phyloP scores from a whole-genome alignment of 345 rosid genomes.

The Eucalyptus victrix region DNA sequence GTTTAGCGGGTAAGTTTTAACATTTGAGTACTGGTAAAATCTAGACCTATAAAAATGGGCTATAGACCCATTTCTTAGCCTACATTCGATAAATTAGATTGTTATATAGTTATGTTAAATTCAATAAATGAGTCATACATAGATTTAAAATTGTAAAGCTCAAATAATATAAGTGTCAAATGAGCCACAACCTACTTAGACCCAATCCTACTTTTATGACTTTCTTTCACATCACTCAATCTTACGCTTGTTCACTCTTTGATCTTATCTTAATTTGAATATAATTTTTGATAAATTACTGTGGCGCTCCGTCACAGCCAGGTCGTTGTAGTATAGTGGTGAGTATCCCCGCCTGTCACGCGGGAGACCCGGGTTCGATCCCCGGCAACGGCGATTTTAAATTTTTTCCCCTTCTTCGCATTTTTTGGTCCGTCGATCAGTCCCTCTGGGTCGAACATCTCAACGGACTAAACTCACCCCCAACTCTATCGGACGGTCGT shows the following conservation, averaged over 20 bases:
- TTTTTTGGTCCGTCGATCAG: not conserved
- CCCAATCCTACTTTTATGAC: not conserved
- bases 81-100: fast-evolving
- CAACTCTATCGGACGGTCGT: not conserved
- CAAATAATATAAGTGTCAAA: not conserved
- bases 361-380: slow-evolving; percentile 96
- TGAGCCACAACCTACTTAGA: not conserved
- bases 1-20: not conserved
- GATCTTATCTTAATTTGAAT: not conserved
- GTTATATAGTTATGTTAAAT: not conserved
- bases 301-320: fast-evolving
- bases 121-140: not conserved
- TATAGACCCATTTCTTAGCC: too few relatives aligned
- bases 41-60: not conserved
- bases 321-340: slow-evolving; percentile 92
- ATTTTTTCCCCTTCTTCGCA: not conserved
- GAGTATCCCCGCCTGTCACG: slow-evolving; percentile 90
- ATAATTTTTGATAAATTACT: too few relatives aligned
- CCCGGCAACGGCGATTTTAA: slow-evolving; percentile 67
- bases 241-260: fast-evolving
- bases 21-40: not conserved
- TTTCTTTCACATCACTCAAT: too few relatives aligned
- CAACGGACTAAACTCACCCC: not conserved
- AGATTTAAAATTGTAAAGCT: too few relatives aligned
- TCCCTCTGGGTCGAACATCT: not conserved